Evolutionary conservation across 306 rosid species (phyloP), one percentile per base, ranked within the genome.

Genomic region (Casuarina glauca): DNA sequence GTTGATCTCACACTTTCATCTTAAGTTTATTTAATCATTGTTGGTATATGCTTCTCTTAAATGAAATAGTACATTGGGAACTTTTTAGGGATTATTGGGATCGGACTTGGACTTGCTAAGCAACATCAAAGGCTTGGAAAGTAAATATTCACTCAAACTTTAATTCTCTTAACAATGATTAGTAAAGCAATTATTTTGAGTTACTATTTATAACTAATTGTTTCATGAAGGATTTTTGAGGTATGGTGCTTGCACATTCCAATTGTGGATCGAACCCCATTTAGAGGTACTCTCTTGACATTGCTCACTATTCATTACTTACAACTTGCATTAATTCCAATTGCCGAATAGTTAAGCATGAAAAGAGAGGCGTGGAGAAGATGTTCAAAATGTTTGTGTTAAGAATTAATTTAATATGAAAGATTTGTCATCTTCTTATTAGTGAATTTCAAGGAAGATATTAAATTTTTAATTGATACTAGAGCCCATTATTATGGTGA

Each of bases 181-280:
- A 53, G 50, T 46, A 46, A 11, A 6, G 50, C 9, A 2, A 8
- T 46, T 9, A 6, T 46, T 9, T 46, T 44, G 32, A 26, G 32
- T 26, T 26, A 26, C 32, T 26, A 26, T 1, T 26, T 26, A 26
- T 26, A 26, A 48, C 62, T 46, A 46, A 15, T 17, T 35, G 51
- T 68, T 58, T 32, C 43, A 49, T 87, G 83, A 79, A 95, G 97
- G 88, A 80, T 89, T 45, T 95, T 89, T 81, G 88, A 95, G 49
- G 17, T 93, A 69, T 89, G 93, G 93, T 89, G 99, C 93, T 86
- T 95, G 89, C 99, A 95, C 84, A 89, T 89, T 80, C 97, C 99
- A 35, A 90, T 82, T 16, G 78, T 74, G 81, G 94, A 95, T 84
- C 87, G 91, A 75, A 93, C 97, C 53, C 76, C 89, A 80, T 91